Conservation (phyloP, 768 basidiomycete genomes). For the Pisolithus albus region DNA sequence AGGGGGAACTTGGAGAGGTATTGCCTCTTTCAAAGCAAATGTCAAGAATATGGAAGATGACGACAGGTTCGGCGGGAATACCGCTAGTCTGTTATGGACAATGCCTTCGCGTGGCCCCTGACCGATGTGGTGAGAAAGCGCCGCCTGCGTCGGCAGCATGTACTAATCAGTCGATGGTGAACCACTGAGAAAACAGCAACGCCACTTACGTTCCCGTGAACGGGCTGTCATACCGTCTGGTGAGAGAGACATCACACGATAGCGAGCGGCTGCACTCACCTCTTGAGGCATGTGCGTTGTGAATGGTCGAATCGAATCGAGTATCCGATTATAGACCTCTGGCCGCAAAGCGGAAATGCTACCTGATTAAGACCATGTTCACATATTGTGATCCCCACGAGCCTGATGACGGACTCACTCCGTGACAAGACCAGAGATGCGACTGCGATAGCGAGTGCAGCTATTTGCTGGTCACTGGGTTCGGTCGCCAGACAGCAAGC, state of each 20-base stretch:
- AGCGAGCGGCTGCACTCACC: conserved; percentile 14
- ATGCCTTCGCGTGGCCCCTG: conserved; percentile 2
- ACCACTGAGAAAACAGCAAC: conserved; percentile 9
- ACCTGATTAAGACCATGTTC: conserved; percentile 24
- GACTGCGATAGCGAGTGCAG: conserved; percentile 26
- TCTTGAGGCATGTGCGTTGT: conserved; percentile 19
- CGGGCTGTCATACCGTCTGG: conserved; percentile 20
- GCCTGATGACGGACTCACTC: conserved; percentile 26
- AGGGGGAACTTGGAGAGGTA: conserved; percentile 37
- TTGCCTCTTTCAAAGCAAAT: conserved; percentile 45
- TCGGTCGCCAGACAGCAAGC: conserved; percentile 3
- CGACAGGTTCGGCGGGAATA: conserved; percentile 31
- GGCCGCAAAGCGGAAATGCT: conserved; percentile 33
- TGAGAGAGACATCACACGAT: conserved; percentile 2
- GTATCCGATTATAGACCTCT: conserved; percentile 36
- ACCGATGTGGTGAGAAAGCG: conserved; percentile 4
- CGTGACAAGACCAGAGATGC: conserved; percentile 31
- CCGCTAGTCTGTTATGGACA: conserved; percentile 16
- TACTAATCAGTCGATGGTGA: conserved; percentile 13
- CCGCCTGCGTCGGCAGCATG: conserved; percentile 10
- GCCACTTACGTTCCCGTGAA: conserved; percentile 22
- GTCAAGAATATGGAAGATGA: conserved; percentile 46
- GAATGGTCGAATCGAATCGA: conserved; percentile 37
- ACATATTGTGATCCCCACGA: conserved; percentile 19
- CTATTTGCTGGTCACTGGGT: conserved; percentile 10